phyloP scores from a whole-genome alignment of 129 eudicot genomes.

The Artemisia argyi region DNA sequence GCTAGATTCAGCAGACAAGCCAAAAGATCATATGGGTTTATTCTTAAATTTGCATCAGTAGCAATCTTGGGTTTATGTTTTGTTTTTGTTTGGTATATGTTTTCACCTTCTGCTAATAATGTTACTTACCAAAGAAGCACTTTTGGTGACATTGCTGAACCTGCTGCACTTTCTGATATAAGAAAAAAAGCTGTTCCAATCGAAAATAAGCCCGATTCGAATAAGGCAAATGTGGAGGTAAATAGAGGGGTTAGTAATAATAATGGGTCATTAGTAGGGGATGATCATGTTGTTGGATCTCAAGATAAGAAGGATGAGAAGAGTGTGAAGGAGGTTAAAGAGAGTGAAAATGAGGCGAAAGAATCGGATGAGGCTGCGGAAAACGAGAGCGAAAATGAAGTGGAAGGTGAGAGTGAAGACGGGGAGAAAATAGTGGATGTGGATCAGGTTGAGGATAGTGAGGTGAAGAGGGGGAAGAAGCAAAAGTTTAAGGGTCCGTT shows the following conservation, averaged over 20 bases:
- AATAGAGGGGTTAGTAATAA: slow-evolving; percentile 29
- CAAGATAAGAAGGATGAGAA: slow-evolving; percentile 35
- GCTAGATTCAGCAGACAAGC: slow-evolving; percentile 75
- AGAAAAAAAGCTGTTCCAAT: slow-evolving; percentile 13
- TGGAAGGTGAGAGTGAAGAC: slow-evolving; percentile 38
- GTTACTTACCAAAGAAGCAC: slow-evolving; percentile 75
- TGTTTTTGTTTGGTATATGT: slow-evolving; percentile 77
- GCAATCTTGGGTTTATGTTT: slow-evolving; percentile 85
- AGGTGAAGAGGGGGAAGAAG: slow-evolving; percentile 37
- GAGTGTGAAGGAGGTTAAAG: slow-evolving; percentile 37
- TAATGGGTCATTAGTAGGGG: slow-evolving; percentile 49
- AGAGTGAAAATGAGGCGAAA: slow-evolving; percentile 22
- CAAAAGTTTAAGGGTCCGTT: slow-evolving; percentile 64
- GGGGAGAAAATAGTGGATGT: slow-evolving; percentile 38
- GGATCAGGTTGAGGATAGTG: slow-evolving; percentile 45
- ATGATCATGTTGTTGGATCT: slow-evolving; percentile 26
- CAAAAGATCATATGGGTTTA: slow-evolving; percentile 72
- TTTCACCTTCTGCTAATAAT: slow-evolving; percentile 72
- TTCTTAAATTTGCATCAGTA: slow-evolving; percentile 65
- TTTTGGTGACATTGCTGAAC: slow-evolving; percentile 80
- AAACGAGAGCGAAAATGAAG: slow-evolving; percentile 30
- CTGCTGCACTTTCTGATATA: slow-evolving; percentile 34
- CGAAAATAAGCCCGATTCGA: slow-evolving; percentile 38
- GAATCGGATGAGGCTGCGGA: slow-evolving; percentile 25
- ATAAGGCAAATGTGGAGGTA: slow-evolving; percentile 31